Conservation (phyloP, 305 asterid species). For the Euphrasia arctica region DNA sequence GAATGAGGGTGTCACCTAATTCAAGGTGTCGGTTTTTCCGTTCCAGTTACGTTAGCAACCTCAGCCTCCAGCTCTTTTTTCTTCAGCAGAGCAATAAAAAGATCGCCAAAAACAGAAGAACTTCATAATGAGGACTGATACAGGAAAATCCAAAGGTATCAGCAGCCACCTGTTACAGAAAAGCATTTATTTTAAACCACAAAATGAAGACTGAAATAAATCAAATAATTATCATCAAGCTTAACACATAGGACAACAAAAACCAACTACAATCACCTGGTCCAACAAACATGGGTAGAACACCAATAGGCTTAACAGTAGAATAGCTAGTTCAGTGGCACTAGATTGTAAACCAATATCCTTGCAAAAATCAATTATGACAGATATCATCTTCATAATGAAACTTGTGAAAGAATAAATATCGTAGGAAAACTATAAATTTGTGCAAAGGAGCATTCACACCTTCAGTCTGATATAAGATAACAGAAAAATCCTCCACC, state of each 20-base stretch:
- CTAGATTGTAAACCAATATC: constrained; percentile 95
- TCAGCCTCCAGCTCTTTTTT: no score
- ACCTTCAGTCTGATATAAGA: constrained; percentile 85
- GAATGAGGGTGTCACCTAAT: constrained; percentile 54
- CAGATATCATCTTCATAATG: constrained; percentile 20
- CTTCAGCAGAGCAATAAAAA: no score
- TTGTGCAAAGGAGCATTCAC: constrained; percentile 20
- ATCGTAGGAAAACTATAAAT: constrained; percentile 6
- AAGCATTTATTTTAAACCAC: no score
- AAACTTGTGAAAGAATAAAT: constrained; percentile 15
- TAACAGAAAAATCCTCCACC: constrained; percentile 83
- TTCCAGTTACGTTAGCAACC: constrained; percentile 32
- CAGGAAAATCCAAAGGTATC: no score
- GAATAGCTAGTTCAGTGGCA: constrained; percentile 96
- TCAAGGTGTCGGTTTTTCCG: constrained; percentile 85
- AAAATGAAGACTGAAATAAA: no score
- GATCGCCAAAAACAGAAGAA: no score
- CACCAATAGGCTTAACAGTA: constrained; percentile 84
- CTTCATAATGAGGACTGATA: no score
- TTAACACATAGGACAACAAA: neutral
- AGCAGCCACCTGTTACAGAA: no score
- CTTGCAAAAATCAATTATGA: constrained; percentile 93
- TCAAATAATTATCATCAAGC: no score
- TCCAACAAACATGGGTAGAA: constrained; percentile 93
- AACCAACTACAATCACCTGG: constrained; percentile 60